Conservation (phyloP, 352 stramenopile species). For the Peronospora destructor region DNA sequence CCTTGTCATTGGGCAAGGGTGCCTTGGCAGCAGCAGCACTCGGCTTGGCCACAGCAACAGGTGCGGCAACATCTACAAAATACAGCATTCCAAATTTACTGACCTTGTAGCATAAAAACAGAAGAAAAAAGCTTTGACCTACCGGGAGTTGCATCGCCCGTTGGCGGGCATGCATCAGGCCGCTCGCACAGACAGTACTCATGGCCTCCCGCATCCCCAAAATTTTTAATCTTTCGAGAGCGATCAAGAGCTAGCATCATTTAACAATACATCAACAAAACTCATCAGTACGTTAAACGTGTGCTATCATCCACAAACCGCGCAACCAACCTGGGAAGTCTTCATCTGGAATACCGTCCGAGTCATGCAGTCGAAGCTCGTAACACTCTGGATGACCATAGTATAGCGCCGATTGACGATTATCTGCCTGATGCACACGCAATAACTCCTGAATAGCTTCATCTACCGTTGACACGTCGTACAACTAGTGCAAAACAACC, state of each 20-base stretch:
- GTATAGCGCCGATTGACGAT: conserved; percentile 59
- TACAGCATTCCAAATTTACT: conserved; percentile 2
- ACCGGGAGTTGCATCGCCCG: conserved; percentile 44
- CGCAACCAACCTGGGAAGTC: conserved; percentile 64
- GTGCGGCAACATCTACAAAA: conserved; percentile 23
- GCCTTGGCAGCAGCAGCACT: conserved; percentile 35
- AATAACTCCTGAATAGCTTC: conserved; percentile 84
- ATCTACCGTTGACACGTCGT: conserved; percentile 82
- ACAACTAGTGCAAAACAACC: conserved; percentile 40
- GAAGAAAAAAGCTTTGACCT: conserved; percentile 3
- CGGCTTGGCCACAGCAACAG: conserved; percentile 22
- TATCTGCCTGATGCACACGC: conserved; percentile 59
- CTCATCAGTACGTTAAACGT: conserved; percentile 2
- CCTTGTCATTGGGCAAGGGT: conserved; percentile 55
- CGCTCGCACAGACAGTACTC: conserved; percentile 85
- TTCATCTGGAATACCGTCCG: conserved; percentile 78
- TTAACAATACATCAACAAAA: neutral
- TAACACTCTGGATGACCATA: conserved; percentile 86
- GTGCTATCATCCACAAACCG: neutral
- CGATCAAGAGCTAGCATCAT: conserved; percentile 55
- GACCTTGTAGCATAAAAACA: neutral
- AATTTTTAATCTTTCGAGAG: conserved; percentile 87
- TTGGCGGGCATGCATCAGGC: conserved; percentile 74
- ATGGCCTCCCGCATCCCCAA: conserved; percentile 80
- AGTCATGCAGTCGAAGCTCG: conserved; percentile 77